These are phyloP conservation scores for Fusarium abutilonis DNA, from an alignment of 2,329 filamentous ascomycete genomes.

Conservation along the genomic window DNA sequence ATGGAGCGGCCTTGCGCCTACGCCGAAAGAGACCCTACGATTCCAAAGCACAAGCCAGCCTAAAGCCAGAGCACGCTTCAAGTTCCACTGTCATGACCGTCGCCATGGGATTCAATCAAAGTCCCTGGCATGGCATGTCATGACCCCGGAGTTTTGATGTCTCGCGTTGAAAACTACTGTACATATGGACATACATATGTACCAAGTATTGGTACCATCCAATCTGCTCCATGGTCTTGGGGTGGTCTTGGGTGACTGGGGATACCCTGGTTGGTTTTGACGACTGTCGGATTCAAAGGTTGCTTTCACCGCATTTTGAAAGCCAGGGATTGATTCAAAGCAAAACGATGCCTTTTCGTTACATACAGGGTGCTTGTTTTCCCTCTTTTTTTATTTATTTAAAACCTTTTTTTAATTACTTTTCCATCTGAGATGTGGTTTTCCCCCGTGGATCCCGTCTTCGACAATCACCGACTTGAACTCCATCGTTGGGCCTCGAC, in stretches of 20 bases:
- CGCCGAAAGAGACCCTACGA: conserved; percentile 21
- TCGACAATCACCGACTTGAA: not conserved
- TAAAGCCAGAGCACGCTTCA: conserved; percentile 31
- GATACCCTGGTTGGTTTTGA: conserved; percentile 40
- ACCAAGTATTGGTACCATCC: conserved; percentile 6
- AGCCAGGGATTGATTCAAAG: conserved; percentile 36
- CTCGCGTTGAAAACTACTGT: conserved; percentile 6
- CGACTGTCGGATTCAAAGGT: conserved; percentile 33
- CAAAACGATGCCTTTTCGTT: conserved; percentile 23
- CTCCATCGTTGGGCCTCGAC: conserved; percentile 21
- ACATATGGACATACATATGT: not conserved
- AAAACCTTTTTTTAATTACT: conserved; percentile 2
- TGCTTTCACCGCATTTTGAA: conserved; percentile 47
- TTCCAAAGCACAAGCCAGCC: conserved; percentile 33
- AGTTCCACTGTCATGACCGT: conserved; percentile 37
- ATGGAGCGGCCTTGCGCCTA: conserved; percentile 30
- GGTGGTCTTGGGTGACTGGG: conserved; percentile 22
- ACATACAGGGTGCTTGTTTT: conserved; percentile 17
- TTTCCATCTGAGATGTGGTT: conserved; percentile 17
- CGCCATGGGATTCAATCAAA: conserved; percentile 34
- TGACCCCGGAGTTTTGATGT: conserved; percentile 11
- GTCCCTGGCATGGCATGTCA: conserved; percentile 7
- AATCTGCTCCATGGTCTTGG: conserved; percentile 2
- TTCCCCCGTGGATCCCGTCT: not conserved
- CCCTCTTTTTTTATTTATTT: not conserved